phyloP scores from a whole-genome alignment of 1,284 basidiomycete genomes.

The Pascua sp. region DNA sequence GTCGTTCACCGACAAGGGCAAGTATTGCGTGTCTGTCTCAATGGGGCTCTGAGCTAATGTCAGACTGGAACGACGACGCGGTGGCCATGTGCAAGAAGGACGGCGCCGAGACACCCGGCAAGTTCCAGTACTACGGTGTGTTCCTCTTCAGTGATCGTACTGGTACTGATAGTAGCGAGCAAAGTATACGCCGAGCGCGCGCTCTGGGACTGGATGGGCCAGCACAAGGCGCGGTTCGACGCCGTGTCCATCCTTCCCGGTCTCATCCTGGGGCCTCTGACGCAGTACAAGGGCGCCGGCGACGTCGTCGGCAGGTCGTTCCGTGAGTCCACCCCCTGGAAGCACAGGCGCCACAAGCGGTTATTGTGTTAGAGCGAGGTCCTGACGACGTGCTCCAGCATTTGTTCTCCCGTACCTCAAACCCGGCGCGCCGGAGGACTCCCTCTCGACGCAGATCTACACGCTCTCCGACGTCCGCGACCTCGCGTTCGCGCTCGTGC shows the following conservation, averaged over 20 bases:
- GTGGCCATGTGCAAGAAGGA: constrained; percentile 3
- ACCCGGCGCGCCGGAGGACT: background rate
- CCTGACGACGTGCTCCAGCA: background rate
- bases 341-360: background rate
- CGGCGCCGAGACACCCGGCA: background rate
- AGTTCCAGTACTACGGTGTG: constrained; percentile 13
- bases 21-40: background rate
- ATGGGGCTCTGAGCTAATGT: background rate
- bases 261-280: constrained; percentile 47
- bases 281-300: constrained; percentile 55
- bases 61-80: constrained; percentile 61
- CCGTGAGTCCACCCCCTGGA: too few species aligned
- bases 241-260: too few species aligned
- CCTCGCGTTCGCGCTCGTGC: constrained; percentile 12
- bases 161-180: constrained; percentile 3
- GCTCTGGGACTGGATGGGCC: constrained; percentile 21
- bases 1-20: constrained; percentile 29
- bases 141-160: background rate
- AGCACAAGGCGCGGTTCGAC: too few species aligned
- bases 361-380: background rate
- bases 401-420: constrained; percentile 1
- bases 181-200: constrained; percentile 33
- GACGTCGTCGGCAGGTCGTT: constrained; percentile 57
- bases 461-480: constrained; percentile 12
- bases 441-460: background rate